Conservation (phyloP, 2,329 filamentous ascomycete genomes). For the Colletotrichum nymphaeae region DNA sequence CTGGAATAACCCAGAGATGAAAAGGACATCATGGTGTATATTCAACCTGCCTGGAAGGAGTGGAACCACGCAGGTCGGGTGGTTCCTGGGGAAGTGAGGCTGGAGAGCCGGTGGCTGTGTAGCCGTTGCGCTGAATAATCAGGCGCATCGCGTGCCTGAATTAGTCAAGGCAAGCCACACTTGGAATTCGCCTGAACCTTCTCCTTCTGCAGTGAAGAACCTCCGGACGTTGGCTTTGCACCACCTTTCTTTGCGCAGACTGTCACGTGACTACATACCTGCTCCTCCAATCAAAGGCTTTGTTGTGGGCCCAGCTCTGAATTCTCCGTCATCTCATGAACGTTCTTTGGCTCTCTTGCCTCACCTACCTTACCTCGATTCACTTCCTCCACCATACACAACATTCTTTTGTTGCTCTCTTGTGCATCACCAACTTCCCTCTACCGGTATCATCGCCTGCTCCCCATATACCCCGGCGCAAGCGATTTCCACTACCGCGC, state of each 20-base stretch:
- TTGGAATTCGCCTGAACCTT: conserved; percentile 8
- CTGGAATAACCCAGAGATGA: no score
- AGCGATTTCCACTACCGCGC: background rate
- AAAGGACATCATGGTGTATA: background rate
- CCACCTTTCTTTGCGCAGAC: no score
- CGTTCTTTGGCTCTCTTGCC: conserved; percentile 9
- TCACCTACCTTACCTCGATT: background rate
- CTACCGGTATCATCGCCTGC: background rate
- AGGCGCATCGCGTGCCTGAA: background rate
- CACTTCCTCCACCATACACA: conserved; percentile 22
- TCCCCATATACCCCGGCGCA: conserved; percentile 22
- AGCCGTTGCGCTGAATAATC: conserved; percentile 18
- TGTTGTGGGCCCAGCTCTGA: conserved; percentile 1
- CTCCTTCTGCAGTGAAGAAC: background rate
- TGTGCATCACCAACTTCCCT: conserved; percentile 11
- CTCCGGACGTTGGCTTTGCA: background rate
- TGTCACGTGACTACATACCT: background rate
- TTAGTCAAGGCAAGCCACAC: conserved; percentile 9
- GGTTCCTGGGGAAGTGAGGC: background rate
- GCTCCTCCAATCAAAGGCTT: background rate
- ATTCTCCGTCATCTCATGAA: conserved; percentile 22
- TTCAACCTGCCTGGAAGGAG: background rate
- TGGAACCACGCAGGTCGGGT: background rate
- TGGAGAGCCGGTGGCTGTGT: background rate
- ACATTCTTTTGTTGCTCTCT: conserved; percentile 25